Percentiles rank a stretch among this genome's conserved stretches.
Conservation (phyloP, 768 basidiomycete species). For the Russula ochroleuca region DNA sequence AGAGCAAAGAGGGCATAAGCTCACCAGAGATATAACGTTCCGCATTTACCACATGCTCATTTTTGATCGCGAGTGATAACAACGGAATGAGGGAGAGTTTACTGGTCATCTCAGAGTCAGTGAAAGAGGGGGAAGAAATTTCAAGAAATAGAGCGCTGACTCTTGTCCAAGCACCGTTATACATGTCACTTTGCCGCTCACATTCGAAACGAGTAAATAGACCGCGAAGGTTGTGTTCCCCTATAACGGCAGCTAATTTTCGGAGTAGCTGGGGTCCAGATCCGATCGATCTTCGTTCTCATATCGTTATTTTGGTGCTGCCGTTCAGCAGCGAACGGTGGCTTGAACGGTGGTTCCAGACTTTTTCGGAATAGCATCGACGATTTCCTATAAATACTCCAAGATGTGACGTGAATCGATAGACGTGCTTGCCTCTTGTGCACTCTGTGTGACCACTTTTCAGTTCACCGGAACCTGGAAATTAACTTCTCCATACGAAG, state of each 20-base stretch:
- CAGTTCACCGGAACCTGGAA: not conserved
- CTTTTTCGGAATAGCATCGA: not conserved
- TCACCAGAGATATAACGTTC: conserved; percentile 20
- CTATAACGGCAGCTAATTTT: not conserved
- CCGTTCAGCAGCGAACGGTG: not conserved
- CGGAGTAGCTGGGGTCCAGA: conserved; percentile 12
- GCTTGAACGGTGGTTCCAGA: not conserved
- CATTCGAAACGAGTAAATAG: not conserved
- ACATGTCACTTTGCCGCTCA: not conserved
- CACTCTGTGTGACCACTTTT: not conserved
- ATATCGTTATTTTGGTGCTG: not conserved
- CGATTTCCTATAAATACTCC: not conserved
- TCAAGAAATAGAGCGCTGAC: not conserved
- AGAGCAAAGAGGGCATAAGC: not conserved
- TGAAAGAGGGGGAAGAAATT: not conserved
- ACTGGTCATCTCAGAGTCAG: not conserved
- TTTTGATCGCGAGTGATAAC: conserved; percentile 7
- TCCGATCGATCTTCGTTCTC: conserved; percentile 6
- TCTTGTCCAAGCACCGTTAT: not conserved
- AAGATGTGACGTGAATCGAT: not conserved
- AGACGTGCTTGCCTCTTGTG: not conserved
- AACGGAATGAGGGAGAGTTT: not conserved
- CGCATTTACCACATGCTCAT: not conserved
- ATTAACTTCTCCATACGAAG: too few relatives aligned
- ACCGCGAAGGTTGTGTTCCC: not conserved